Percentiles rank a stretch among this genome's conserved stretches.
These are phyloP conservation scores for Barnettozyma wickerhamii DNA, from an alignment of 805 yeast genomes.

Conservation along the genomic window DNA sequence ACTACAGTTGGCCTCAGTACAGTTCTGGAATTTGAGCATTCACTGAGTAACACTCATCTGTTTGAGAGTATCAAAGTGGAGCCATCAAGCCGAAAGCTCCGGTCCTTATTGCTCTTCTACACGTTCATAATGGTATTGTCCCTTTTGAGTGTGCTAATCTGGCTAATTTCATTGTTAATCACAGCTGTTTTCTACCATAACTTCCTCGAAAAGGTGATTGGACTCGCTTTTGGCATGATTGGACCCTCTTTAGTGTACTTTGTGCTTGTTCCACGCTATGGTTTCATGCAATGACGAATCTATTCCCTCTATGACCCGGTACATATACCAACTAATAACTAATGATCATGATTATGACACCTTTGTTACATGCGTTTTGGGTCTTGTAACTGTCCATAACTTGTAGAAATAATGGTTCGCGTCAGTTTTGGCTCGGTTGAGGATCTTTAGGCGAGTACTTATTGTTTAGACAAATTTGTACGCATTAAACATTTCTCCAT, in stretches of 20 bases:
- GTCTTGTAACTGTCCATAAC: too few species aligned
- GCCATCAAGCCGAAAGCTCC: neutral
- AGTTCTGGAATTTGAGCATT: constrained; percentile 5
- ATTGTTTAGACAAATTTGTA: too few species aligned
- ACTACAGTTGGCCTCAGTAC: constrained; percentile 7
- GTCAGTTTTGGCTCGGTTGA: too few species aligned
- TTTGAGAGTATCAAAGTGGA: constrained; percentile 1
- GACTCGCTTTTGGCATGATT: constrained; percentile 51
- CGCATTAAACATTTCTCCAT: too few species aligned
- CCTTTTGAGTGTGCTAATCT: constrained; percentile 24
- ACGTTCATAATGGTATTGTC: neutral
- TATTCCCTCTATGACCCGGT: too few species aligned
- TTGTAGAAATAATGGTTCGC: too few species aligned
- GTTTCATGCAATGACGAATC: neutral
- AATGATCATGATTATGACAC: neutral
- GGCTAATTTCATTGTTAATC: constrained; percentile 59
- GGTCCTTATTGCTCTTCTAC: neutral
- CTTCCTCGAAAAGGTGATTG: constrained; percentile 65
- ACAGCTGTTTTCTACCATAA: constrained; percentile 86
- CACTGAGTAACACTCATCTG: constrained; percentile 3
- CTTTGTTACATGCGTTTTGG: too few species aligned
- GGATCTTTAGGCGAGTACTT: too few species aligned
- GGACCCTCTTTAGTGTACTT: constrained; percentile 34
- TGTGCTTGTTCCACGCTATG: neutral
- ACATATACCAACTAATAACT: neutral